Conservation (phyloP, 768 basidiomycete genomes). For the Naganishia friedmannii region DNA sequence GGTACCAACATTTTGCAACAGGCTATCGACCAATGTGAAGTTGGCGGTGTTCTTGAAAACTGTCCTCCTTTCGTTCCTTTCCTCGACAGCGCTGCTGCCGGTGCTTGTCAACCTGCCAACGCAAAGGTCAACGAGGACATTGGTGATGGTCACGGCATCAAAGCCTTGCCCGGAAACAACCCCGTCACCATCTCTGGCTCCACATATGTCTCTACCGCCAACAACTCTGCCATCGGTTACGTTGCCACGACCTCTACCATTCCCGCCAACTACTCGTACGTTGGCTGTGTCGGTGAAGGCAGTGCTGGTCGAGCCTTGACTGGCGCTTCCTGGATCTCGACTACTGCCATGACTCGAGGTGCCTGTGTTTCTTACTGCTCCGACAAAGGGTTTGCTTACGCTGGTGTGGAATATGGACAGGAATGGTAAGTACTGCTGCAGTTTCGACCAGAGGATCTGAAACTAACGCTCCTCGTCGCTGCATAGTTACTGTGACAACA, state of each 20-base stretch:
- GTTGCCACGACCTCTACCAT: slow-evolving; percentile 35
- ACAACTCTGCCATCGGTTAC: slow-evolving; percentile 35
- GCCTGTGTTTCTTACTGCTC: slow-evolving; percentile 31
- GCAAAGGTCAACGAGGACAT: slow-evolving; percentile 48
- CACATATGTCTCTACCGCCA: slow-evolving; percentile 31
- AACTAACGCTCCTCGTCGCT: not conserved
- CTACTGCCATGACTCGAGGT: slow-evolving; percentile 46
- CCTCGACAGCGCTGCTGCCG: slow-evolving; percentile 40
- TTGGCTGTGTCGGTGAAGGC: slow-evolving; percentile 51
- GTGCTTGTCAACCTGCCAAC: slow-evolving; percentile 45
- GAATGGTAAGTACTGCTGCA: slow-evolving; percentile 23
- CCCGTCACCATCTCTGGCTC: slow-evolving; percentile 44
- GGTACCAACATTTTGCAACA: slow-evolving; percentile 50
- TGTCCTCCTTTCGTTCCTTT: slow-evolving; percentile 51
- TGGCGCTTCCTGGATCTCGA: slow-evolving; percentile 35
- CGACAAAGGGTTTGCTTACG: slow-evolving; percentile 41
- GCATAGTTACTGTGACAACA: slow-evolving; percentile 49
- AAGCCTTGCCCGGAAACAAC: slow-evolving; percentile 49
- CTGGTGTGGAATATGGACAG: slow-evolving; percentile 47
- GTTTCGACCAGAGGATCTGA: not conserved
- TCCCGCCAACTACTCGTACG: slow-evolving; percentile 41
- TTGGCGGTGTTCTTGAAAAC: slow-evolving; percentile 40
- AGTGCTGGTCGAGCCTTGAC: slow-evolving; percentile 45
- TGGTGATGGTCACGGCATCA: slow-evolving; percentile 41
- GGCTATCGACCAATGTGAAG: slow-evolving; percentile 43